Percentiles rank a stretch among this genome's conserved stretches.
Conservation (phyloP, 2,329 filamentous ascomycete genomes). For the Penicillium sp. region DNA sequence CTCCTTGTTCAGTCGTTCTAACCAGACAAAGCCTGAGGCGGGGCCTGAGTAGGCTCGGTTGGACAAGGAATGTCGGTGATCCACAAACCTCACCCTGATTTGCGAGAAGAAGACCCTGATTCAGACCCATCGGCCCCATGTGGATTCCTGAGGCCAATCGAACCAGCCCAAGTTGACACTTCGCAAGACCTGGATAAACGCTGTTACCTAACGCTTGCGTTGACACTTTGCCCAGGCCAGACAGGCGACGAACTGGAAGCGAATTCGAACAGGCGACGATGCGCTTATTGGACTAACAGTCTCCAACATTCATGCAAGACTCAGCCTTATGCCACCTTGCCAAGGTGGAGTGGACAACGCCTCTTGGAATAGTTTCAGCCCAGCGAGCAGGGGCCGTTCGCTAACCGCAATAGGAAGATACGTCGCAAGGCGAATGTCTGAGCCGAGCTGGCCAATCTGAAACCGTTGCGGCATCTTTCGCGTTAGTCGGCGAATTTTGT, state of each 20-base stretch:
- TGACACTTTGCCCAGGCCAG: neutral
- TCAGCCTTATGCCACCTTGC: slow-evolving; percentile 16
- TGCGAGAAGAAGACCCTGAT: slow-evolving; percentile 10
- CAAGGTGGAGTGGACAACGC: slow-evolving; percentile 8
- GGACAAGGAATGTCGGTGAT: neutral
- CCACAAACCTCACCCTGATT: slow-evolving; percentile 9
- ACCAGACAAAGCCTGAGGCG: neutral
- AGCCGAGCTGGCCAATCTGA: neutral
- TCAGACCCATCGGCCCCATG: neutral
- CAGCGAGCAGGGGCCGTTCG: neutral
- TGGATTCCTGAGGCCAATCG: slow-evolving; percentile 5
- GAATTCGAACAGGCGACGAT: neutral
- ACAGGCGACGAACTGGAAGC: neutral
- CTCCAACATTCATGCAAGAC: neutral
- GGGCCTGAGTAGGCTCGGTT: too few relatives aligned
- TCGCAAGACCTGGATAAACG: neutral
- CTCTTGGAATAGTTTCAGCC: slow-evolving; percentile 6
- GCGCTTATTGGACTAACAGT: slow-evolving; percentile 1
- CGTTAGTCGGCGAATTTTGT: neutral
- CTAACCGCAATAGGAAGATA: slow-evolving; percentile 10
- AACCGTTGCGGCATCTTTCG: neutral
- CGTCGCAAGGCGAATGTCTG: neutral
- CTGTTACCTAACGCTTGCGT: slow-evolving; percentile 8
- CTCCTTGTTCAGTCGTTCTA: neutral
- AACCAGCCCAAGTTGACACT: neutral